Percentiles rank a stretch among this genome's conserved stretches.
These are phyloP conservation scores for Serendipita sp. DNA, from an alignment of 768 basidiomycete genomes.

Conservation along the genomic window DNA sequence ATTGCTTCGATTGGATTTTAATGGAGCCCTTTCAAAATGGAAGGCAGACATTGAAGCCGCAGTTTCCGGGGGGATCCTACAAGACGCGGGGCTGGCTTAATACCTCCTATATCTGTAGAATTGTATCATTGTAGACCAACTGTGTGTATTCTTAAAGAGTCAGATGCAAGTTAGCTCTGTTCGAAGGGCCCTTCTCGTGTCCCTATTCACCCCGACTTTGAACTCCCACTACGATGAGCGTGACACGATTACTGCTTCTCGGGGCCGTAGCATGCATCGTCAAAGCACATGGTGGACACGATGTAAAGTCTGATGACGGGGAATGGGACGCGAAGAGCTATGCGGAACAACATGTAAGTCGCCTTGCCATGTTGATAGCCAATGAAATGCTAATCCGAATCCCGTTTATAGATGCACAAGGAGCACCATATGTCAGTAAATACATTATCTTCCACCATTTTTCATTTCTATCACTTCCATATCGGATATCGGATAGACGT, in stretches of 20 bases:
- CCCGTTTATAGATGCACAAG: neutral
- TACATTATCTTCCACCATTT: neutral
- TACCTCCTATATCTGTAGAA: neutral
- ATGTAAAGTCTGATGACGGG: neutral
- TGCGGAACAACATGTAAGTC: neutral
- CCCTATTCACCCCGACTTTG: neutral
- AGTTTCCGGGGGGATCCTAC: neutral
- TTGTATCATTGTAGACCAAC: too few species aligned
- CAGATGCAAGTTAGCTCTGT: neutral
- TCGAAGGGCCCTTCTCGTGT: neutral
- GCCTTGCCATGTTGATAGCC: neutral
- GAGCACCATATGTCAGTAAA: neutral
- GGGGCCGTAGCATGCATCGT: neutral
- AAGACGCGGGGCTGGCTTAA: neutral
- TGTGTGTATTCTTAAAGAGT: neutral
- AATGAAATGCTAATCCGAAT: neutral
- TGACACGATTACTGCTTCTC: neutral
- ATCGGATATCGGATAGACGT: neutral
- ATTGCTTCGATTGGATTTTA: conserved; percentile 70
- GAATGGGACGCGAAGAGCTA: neutral
- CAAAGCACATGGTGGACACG: neutral
- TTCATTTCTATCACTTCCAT: neutral
- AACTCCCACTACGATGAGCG: neutral
- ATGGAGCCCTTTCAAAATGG: conserved; percentile 44
- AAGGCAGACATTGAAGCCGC: conserved; percentile 4